phyloP scores from a whole-genome alignment of 345 rosid species.

The Ailanthus altissimus region DNA sequence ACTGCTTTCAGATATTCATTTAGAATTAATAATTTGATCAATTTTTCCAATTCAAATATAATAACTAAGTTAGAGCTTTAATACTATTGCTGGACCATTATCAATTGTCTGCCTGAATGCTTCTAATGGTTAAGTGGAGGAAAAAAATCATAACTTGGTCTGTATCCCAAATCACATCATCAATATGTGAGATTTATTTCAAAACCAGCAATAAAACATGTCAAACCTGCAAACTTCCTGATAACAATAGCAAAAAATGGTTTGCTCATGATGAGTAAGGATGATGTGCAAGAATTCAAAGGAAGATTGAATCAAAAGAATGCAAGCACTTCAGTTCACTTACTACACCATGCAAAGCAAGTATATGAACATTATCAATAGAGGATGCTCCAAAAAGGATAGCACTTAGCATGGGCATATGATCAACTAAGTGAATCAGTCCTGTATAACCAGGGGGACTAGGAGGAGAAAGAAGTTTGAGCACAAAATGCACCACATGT shows the following conservation, averaged over 20 bases:
- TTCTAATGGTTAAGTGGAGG: neutral
- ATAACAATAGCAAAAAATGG: neutral
- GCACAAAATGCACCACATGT: conserved; percentile 56
- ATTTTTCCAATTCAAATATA: neutral
- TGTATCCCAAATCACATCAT: neutral
- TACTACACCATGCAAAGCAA: conserved; percentile 69
- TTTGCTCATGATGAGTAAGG: neutral
- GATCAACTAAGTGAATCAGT: conserved; percentile 48
- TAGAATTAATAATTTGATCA: neutral
- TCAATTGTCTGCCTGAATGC: neutral
- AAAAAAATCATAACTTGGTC: neutral
- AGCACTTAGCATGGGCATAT: conserved; percentile 56
- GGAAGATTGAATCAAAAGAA: neutral
- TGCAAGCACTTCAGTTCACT: conserved; percentile 36
- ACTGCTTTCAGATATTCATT: neutral
- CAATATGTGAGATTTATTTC: neutral
- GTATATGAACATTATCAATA: conserved; percentile 56
- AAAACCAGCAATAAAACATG: conserved; percentile 17
- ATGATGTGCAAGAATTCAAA: conserved; percentile 16
- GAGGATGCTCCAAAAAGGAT: conserved; percentile 53
- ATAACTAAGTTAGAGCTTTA: neutral
- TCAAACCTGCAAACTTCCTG: neutral
- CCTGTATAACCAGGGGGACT: conserved; percentile 38
- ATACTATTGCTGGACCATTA: neutral
- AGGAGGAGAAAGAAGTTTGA: conserved; percentile 70